Base-by-base conservation (phyloP, 768 basidiomycete species). In the Russula dissimulans region DNA sequence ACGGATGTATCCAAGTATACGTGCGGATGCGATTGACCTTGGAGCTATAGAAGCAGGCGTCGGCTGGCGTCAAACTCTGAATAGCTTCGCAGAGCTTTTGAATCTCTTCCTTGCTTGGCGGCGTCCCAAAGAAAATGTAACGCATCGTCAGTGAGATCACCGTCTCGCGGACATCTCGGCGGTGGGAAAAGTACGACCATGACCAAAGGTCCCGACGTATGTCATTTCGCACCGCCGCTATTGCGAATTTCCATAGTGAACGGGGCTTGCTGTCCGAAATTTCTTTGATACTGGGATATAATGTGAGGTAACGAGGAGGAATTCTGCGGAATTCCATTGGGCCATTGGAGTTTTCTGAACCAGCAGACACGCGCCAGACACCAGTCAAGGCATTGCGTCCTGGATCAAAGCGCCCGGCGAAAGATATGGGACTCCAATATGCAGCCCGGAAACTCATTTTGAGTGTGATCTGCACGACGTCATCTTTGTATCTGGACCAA, bases 191-290 rank as follows among this genome's bases (percentile, higher is more conserved):
- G 53, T 67, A 71, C 22, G 66, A 54, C 72, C 71, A 73, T 2
- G 69, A 55, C 69, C 70, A 72, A 0, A 56, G 60, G 18, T 60
- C 51, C 39, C 68, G 61, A 4, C 68, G 66, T 5, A 74, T 49
- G 15, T 66, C 59, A 36, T 61, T 52, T 10, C 54, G 47, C 4
- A 69, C 66, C 8, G 71, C 68, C 0, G 39, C 45, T 29, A 70
- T 67, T 11, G 73, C 74, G 47, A 67, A 73, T 5, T 44, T 56
- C 73, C 72, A 74, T 22, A 68, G 52, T 5, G 70, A 68, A 10
- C 66, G 67, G 3, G 71, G 18, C 53, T 63, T 66, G 57, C 68
- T 69, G 10, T 53, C 47, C 26, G 52, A 45, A n/a, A 71, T 59
- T 41, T 63, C 67, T 10, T 61, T 45, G 18, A 70, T 67, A 3